These are phyloP conservation scores for Blumeriella jaapii DNA, from an alignment of 2,329 filamentous ascomycete species.

Conservation along the genomic window DNA sequence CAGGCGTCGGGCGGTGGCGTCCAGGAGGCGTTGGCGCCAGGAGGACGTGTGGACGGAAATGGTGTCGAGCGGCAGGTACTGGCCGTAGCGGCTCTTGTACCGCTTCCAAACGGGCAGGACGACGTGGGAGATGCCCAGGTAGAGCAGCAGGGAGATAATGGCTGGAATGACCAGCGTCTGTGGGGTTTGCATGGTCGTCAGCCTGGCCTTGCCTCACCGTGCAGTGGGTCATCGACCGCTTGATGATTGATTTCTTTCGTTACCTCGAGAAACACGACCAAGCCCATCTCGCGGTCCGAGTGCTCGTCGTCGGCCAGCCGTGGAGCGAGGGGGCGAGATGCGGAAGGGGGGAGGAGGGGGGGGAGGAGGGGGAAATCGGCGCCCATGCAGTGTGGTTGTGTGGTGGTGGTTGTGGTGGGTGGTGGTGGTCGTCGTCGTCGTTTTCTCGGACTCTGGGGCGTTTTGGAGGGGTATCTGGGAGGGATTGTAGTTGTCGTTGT, in stretches of 20 bases:
- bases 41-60: constrained; percentile 47
- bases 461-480: too few relatives aligned
- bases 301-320: constrained; percentile 23
- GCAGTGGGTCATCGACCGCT: too few relatives aligned
- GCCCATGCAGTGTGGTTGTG: too few relatives aligned
- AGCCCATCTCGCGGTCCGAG: constrained; percentile 18
- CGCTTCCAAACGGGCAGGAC: constrained; percentile 57
- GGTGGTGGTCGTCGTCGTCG: too few relatives aligned
- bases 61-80: constrained; percentile 59
- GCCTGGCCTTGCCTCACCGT: neutral
- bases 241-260: too few relatives aligned
- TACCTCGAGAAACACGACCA: constrained; percentile 25
- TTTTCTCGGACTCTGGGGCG: too few relatives aligned
- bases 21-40: constrained; percentile 40
- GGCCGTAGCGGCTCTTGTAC: constrained; percentile 59
- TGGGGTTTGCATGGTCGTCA: constrained; percentile 12
- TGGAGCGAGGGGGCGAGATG: too few relatives aligned
- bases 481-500: too few relatives aligned
- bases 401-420: too few relatives aligned
- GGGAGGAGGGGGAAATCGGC: too few relatives aligned
- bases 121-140: constrained; percentile 52
- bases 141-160: constrained; percentile 57
- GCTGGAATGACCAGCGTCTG: constrained; percentile 63
- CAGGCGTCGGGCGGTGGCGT: constrained; percentile 30
- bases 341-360: too few relatives aligned